Conservation (phyloP, 2,329 filamentous ascomycete species). For the Paraphoma chrysanthemicola region DNA sequence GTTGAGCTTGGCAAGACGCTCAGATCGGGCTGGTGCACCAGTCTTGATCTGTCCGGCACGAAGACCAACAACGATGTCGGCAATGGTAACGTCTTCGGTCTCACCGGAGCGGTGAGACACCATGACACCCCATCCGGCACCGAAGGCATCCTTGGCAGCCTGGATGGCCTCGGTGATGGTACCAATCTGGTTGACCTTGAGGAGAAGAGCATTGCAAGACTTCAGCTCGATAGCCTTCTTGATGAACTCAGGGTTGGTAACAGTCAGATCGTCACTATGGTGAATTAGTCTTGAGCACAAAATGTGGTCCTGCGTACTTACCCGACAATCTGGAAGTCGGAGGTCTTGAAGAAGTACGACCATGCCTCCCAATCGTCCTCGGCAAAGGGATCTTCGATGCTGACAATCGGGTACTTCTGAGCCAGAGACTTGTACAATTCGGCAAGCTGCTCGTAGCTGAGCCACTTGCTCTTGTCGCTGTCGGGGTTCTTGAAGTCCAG, state of each 20-base stretch:
- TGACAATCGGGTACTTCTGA: constrained; percentile 98
- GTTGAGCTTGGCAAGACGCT: constrained; percentile 99
- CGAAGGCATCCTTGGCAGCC: constrained; percentile 96
- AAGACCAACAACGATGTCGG: constrained; percentile 96
- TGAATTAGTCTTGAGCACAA: neutral
- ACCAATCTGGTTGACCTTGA: constrained; percentile 99
- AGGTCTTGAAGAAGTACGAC: constrained; percentile 99
- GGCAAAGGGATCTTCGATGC: constrained; percentile 98
- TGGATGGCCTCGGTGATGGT: constrained; percentile 98
- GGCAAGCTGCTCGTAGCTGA: constrained; percentile 97
- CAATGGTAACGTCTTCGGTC: constrained; percentile 99
- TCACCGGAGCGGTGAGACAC: constrained; percentile 98
- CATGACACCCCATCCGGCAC: constrained; percentile 98
- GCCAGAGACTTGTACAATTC: constrained; percentile 85
- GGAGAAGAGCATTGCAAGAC: constrained; percentile 95
- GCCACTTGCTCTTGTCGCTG: constrained; percentile 94
- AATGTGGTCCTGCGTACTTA: neutral
- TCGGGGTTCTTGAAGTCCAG: constrained; percentile 99
- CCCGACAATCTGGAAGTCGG: constrained; percentile 94
- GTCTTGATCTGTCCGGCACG: constrained; percentile 86
- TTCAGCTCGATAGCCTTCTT: constrained; percentile 99
- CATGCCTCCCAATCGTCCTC: constrained; percentile 99
- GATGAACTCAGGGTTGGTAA: constrained; percentile 98
- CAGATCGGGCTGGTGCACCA: constrained; percentile 78
- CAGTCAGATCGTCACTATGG: constrained; percentile 85